phyloP scores from a whole-genome alignment of 2,329 filamentous ascomycete species.

The Ustulina deusta region DNA sequence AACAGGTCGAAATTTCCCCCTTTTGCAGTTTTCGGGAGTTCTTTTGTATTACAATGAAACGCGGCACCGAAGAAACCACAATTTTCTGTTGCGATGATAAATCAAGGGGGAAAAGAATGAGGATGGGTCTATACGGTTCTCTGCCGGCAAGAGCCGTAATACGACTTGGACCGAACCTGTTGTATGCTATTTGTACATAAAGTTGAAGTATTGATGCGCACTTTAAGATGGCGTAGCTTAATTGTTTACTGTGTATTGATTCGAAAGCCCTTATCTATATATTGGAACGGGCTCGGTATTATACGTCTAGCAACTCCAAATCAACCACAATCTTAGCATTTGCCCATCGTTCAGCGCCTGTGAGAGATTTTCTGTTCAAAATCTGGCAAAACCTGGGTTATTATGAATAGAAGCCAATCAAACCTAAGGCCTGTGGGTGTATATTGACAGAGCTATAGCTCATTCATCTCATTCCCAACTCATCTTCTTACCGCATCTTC shows the following conservation, averaged over 20 bases:
- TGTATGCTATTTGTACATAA: conserved; percentile 37
- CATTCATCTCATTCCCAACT: too few relatives aligned
- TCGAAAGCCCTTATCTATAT: too few relatives aligned
- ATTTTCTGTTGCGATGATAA: conserved; percentile 6
- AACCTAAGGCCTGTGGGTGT: too few relatives aligned
- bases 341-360: too few relatives aligned
- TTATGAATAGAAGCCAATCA: too few relatives aligned
- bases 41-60: conserved; percentile 18
- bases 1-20: background rate
- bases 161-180: background rate
- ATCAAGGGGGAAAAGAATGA: background rate
- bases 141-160: background rate
- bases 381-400: too few relatives aligned
- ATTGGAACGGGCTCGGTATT: too few relatives aligned
- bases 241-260: background rate
- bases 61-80: conserved; percentile 1
- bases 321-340: too few relatives aligned
- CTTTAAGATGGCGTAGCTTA: background rate
- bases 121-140: background rate
- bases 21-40: conserved; percentile 19
- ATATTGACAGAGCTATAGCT: too few relatives aligned
- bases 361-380: too few relatives aligned
- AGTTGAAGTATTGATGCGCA: conserved; percentile 17
- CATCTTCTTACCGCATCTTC: too few relatives aligned
- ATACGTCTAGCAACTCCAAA: too few relatives aligned